Percentiles rank a stretch among this genome's conserved stretches.
phyloP scores from a whole-genome alignment of 495 filamentous ascomycete genomes.

The Penicillium ochrochloron region DNA sequence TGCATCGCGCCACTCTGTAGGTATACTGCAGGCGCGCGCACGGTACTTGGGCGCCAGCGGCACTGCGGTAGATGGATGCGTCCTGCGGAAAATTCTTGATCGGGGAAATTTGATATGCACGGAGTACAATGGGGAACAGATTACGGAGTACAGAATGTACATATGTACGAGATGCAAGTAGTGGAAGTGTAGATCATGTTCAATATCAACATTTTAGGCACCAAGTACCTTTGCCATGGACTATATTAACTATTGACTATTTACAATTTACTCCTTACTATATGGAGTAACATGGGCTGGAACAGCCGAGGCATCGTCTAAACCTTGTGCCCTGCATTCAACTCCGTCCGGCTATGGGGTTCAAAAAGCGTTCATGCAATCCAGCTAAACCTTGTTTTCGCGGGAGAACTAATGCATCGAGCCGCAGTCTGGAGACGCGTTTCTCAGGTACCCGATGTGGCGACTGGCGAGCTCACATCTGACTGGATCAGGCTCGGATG shows the following conservation, averaged over 20 bases:
- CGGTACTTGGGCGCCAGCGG: conserved; percentile 7
- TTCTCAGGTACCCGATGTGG: conserved; percentile 28
- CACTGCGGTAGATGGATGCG: background rate
- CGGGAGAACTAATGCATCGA: conserved; percentile 41
- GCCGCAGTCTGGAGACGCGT: conserved; percentile 37
- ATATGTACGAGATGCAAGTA: background rate
- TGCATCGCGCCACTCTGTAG: conserved; percentile 18
- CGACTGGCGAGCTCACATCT: conserved; percentile 23
- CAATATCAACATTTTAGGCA: background rate
- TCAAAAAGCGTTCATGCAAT: conserved; percentile 37
- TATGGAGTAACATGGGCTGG: background rate
- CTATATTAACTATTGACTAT: background rate
- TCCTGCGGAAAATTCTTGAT: conserved; percentile 2
- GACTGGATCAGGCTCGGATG: conserved; percentile 13
- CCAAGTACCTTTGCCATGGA: background rate
- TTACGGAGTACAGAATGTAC: background rate
- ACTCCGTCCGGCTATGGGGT: conserved; percentile 7
- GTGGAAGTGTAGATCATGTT: background rate
- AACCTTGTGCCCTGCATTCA: conserved; percentile 2
- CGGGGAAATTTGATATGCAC: conserved; percentile 2
- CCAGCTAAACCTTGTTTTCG: conserved; percentile 29
- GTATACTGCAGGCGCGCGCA: conserved; percentile 6
- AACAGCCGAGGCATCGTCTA: conserved; percentile 3
- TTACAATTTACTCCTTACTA: background rate
- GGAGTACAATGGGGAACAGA: background rate